Conservation (phyloP, 2,329 filamentous ascomycete species). For the Cercospora zeina region DNA sequence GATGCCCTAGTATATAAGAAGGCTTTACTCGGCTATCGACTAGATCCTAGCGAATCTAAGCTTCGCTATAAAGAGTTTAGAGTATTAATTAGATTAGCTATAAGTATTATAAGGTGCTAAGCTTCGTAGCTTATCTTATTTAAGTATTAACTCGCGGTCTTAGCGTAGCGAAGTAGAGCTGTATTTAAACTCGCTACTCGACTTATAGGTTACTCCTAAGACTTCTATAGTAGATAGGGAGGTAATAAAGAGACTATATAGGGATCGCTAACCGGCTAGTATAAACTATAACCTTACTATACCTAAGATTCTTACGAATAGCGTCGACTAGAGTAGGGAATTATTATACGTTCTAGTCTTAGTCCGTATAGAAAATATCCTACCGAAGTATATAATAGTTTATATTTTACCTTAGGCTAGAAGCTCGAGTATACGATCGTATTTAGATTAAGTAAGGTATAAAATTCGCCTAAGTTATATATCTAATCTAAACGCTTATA, state of each 20-base stretch:
- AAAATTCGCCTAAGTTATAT: no score
- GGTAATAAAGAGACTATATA: neutral
- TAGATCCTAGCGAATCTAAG: constrained; percentile 22
- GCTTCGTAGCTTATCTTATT: constrained; percentile 17
- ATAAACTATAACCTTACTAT: neutral
- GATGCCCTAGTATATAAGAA: no score
- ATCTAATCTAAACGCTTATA: no score
- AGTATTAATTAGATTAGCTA: neutral
- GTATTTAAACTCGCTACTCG: neutral
- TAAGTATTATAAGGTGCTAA: constrained; percentile 21
- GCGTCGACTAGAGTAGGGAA: no score
- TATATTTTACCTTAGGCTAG: no score
- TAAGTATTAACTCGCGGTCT: constrained; percentile 11
- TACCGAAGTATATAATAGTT: no score
- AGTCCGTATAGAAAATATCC: no score
- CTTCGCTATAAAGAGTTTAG: constrained; percentile 14
- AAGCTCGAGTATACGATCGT: no score
- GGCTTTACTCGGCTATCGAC: constrained; percentile 26
- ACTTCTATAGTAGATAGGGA: neutral
- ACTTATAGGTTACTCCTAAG: neutral
- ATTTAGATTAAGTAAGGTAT: no score
- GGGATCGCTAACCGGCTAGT: neutral
- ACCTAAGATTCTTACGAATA: no score
- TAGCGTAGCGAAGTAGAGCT: neutral
- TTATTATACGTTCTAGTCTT: no score